A percentile compares a stretch with the other conserved stretches of the same genome.
Evolutionary conservation across 148 eudicot genomes (phyloP).

Genomic region (Heliosperma pusillum): DNA sequence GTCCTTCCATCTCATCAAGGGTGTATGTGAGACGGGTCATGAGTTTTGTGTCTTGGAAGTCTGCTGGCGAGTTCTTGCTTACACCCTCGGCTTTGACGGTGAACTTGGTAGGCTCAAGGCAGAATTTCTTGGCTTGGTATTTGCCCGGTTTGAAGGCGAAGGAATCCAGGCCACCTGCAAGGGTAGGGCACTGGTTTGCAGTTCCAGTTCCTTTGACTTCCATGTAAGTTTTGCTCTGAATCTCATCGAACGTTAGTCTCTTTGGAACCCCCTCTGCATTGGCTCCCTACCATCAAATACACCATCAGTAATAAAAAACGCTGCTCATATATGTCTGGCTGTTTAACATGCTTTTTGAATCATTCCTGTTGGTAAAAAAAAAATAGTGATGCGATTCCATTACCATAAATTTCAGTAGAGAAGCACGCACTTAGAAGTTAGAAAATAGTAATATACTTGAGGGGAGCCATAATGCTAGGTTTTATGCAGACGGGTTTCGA

Average conservation of each 20-base stretch:
- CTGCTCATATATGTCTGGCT: background rate
- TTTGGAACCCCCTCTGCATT: constrained; percentile 80
- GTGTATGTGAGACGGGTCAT: constrained; percentile 99
- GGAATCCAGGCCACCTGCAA: constrained; percentile 56
- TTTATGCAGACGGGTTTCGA: background rate
- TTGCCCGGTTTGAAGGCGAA: constrained; percentile 87
- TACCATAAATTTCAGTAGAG: background rate
- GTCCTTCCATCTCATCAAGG: constrained; percentile 94
- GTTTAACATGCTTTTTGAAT: background rate
- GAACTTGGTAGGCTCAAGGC: constrained; percentile 93
- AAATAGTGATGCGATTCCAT: background rate
- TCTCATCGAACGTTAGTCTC: constrained; percentile 82
- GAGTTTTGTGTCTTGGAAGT: constrained; percentile 97
- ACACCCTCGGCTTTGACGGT: constrained; percentile 86
- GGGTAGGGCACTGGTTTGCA: constrained; percentile 96
- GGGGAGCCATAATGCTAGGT: background rate
- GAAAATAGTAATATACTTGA: background rate
- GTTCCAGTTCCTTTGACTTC: constrained; percentile 98
- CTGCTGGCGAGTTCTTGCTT: constrained; percentile 72
- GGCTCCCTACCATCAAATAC: too few relatives aligned
- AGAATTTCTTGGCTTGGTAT: constrained; percentile 85
- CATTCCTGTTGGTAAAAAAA: too few relatives aligned
- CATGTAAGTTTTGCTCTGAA: constrained; percentile 93
- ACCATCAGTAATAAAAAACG: too few relatives aligned
- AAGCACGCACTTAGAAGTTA: background rate